A percentile compares a stretch with the other conserved stretches of the same genome.
phyloP scores from a whole-genome alignment of 257 asterid species.

The Cinchona pubescens region DNA sequence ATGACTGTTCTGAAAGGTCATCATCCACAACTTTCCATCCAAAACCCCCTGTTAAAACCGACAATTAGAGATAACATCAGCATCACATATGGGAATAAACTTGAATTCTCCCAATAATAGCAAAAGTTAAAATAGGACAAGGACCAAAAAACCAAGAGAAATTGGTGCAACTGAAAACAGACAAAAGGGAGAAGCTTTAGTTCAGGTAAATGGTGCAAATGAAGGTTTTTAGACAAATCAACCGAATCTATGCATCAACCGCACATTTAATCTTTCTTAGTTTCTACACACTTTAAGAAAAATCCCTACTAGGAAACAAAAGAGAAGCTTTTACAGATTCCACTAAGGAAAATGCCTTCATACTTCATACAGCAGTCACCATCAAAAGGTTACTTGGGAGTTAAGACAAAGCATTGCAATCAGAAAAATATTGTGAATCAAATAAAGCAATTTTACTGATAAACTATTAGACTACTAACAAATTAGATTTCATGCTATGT shows the following conservation, averaged over 20 bases:
- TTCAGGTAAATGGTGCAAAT: not conserved
- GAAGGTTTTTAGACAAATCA: not conserved
- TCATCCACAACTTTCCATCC: constrained; percentile 93
- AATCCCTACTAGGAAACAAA: not conserved
- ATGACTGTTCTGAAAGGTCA: constrained; percentile 86
- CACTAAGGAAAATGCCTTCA: not conserved
- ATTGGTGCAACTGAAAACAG: not conserved
- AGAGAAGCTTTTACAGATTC: not conserved
- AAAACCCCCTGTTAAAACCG: constrained; percentile 66
- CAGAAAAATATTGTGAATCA: not conserved
- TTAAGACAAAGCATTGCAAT: not conserved
- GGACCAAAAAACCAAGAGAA: not conserved
- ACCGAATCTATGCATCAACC: not conserved
- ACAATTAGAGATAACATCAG: not conserved
- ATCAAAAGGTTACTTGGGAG: not conserved
- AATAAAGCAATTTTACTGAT: not conserved
- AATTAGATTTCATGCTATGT: no score
- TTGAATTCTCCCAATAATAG: not conserved
- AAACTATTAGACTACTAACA: no score
- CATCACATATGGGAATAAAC: not conserved
- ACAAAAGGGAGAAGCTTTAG: not conserved
- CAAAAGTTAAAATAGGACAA: no score
- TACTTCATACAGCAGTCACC: not conserved
- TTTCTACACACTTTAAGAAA: not conserved
- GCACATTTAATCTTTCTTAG: not conserved